These are phyloP conservation scores for Alternaria alternata DNA, from an alignment of 2,329 filamentous ascomycete genomes.

Conservation along the genomic window DNA sequence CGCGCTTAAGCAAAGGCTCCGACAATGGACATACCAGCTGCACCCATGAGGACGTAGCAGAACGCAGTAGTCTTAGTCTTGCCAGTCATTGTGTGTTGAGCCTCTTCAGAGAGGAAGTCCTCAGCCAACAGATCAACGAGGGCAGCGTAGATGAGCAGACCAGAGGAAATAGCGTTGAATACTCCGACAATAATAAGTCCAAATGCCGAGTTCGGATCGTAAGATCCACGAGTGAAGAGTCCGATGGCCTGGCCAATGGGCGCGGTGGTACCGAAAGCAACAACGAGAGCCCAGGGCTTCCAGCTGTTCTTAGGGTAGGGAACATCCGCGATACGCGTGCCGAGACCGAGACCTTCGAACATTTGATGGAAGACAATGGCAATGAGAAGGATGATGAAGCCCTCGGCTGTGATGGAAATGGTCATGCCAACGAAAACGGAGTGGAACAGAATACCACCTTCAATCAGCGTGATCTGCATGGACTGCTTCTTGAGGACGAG, in stretches of 20 bases:
- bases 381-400: slow-evolving; percentile 66
- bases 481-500: slow-evolving; percentile 51
- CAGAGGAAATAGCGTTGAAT: slow-evolving; percentile 72
- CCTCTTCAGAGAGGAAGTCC: slow-evolving; percentile 66
- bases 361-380: slow-evolving; percentile 71
- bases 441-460: slow-evolving; percentile 71
- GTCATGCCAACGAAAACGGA: slow-evolving; percentile 70
- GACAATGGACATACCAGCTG: slow-evolving; percentile 45
- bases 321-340: slow-evolving; percentile 66
- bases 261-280: slow-evolving; percentile 70
- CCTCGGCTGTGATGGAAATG: slow-evolving; percentile 64
- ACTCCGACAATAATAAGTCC: slow-evolving; percentile 70
- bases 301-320: slow-evolving; percentile 65
- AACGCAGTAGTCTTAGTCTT: slow-evolving; percentile 65
- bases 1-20: slow-evolving; percentile 14
- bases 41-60: slow-evolving; percentile 48
- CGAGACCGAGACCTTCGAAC: slow-evolving; percentile 70
- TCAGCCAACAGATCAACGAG: slow-evolving; percentile 70
- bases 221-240: slow-evolving; percentile 63
- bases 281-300: slow-evolving; percentile 68
- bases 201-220: slow-evolving; percentile 70
- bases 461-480: slow-evolving; percentile 56
- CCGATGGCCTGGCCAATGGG: slow-evolving; percentile 72
- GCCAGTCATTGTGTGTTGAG: slow-evolving; percentile 58
- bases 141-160: slow-evolving; percentile 68